These are phyloP conservation scores for Fusarium sp. DNA, from an alignment of 2,329 filamentous ascomycete species.

Conservation along the genomic window DNA sequence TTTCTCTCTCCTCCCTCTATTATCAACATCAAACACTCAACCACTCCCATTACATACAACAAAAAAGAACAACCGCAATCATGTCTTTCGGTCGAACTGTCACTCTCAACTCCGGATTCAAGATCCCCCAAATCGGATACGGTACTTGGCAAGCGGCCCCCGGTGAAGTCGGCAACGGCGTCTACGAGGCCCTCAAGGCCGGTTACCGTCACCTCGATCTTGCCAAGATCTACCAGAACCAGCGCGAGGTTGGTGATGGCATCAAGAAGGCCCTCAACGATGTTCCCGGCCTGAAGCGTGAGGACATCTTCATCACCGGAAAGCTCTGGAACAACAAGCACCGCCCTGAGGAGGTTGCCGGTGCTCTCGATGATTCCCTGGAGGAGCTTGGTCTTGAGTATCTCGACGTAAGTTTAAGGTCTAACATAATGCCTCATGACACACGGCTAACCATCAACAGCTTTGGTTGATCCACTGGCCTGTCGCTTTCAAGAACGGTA, in stretches of 20 bases:
- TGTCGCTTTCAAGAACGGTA: slow-evolving; percentile 56
- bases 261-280: slow-evolving; percentile 61
- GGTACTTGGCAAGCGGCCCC: slow-evolving; percentile 77
- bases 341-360: slow-evolving; percentile 68
- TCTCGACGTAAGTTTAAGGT: slow-evolving; percentile 58
- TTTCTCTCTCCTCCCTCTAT: background rate
- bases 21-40: background rate
- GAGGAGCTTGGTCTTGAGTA: slow-evolving; percentile 68
- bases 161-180: slow-evolving; percentile 72
- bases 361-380: slow-evolving; percentile 67
- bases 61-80: slow-evolving; percentile 24
- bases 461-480: slow-evolving; percentile 75
- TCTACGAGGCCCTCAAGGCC: slow-evolving; percentile 70
- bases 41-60: background rate
- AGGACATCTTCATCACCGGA: slow-evolving; percentile 72
- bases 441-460: slow-evolving; percentile 41
- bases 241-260: slow-evolving; percentile 67
- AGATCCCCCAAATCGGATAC: slow-evolving; percentile 70
- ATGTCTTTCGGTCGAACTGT: slow-evolving; percentile 70
- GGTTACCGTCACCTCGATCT: slow-evolving; percentile 73
- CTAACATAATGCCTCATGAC: background rate
- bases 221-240: slow-evolving; percentile 72
- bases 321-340: slow-evolving; percentile 74
- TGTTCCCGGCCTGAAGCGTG: slow-evolving; percentile 64
- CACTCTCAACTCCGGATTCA: slow-evolving; percentile 71